Percentiles rank a stretch among this genome's conserved stretches.
Evolutionary conservation across 225 moss, liverwort and hornwort genomes (phyloP).

Genomic region (Bryoerythrophyllum caledonicum): DNA sequence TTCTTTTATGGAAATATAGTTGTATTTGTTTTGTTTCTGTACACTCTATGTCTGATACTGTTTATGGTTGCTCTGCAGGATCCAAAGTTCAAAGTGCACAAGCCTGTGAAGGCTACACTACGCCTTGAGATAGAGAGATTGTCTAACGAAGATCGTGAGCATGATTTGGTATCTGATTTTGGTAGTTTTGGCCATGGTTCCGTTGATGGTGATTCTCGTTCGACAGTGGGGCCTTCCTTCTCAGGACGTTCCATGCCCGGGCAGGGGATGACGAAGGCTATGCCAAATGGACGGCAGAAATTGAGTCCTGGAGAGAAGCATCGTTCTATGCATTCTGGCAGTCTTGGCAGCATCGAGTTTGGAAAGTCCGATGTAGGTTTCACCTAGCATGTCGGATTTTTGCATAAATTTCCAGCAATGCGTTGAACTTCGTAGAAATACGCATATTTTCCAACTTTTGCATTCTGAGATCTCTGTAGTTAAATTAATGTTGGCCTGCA

Average conservation of each 20-base stretch:
- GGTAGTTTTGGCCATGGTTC: slow-evolving; percentile 91
- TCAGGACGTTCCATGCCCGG: slow-evolving; percentile 65
- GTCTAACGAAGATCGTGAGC: slow-evolving; percentile 66
- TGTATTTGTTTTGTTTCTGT: background rate
- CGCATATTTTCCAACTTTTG: background rate
- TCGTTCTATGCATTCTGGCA: slow-evolving; percentile 55
- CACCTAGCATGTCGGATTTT: slow-evolving; percentile 4
- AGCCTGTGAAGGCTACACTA: slow-evolving; percentile 87
- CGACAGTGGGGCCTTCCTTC: slow-evolving; percentile 53
- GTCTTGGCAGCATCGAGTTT: slow-evolving; percentile 73
- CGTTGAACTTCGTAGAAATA: slow-evolving; percentile 4
- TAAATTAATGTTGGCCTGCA: slow-evolving; percentile 21
- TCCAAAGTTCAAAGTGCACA: slow-evolving; percentile 86
- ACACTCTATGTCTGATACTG: background rate
- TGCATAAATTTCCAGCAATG: background rate
- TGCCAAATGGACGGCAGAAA: slow-evolving; percentile 69
- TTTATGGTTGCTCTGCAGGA: slow-evolving; percentile 51
- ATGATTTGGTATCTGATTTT: slow-evolving; percentile 77
- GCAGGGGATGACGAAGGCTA: slow-evolving; percentile 44
- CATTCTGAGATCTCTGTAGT: slow-evolving; percentile 17
- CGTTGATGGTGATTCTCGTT: slow-evolving; percentile 67
- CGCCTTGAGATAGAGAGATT: slow-evolving; percentile 87
- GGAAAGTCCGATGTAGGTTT: slow-evolving; percentile 66
- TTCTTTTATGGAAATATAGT: background rate
- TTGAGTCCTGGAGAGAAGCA: slow-evolving; percentile 70